Base-by-base conservation (phyloP, 2,329 filamentous ascomycete genomes). In the Zasmidium angulare region DNA sequence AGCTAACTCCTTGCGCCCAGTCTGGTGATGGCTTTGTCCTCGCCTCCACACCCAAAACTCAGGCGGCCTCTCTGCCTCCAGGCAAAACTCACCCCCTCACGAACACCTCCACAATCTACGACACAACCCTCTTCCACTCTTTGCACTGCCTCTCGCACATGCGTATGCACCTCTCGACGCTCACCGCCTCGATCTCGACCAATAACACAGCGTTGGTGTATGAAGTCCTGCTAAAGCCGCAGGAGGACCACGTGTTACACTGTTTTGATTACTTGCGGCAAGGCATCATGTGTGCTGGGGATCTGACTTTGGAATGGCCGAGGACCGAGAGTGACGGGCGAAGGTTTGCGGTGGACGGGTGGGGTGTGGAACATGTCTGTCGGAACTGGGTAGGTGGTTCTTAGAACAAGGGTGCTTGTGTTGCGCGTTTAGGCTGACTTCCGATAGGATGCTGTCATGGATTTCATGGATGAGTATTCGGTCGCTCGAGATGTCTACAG, bases 81-180 rank as follows among this genome's bases (percentile, higher is more conserved):
- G 72, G 72, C 59, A 67, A 72, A 53, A 55, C 63, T 9, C 63
- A 64, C 7, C 47, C 58, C 7, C 54, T 63, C 22, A 36, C 26
- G 3, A 36, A 21, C n/a, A 7, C 14, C 24, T 68, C 68, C 58
- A 62, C 68, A 46, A 64, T 74, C 56, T 75, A 73, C 65, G 69
- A 70, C 48, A 68, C 70, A 47, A 68, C 71, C n/a, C 53, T 75
- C 50, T 75, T 71, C 64, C 72, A 75, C 57, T 71, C 74, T 53
- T 59, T 75, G 40, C 72, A 75, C 58, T 75, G 73, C 53, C 66
- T 75, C 1, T 52, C 58, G 17, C 67, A 71, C 47, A 67, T 75
- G 29, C 67, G 72, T 2, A 69, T 62, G 11, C 91, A 90, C 68
- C 95, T 84, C 73, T 95, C 97, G 14, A 99, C 93, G 49, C 98